Evolutionary conservation across 352 stramenopile genomes (phyloP).

Genomic region (Pythium diclinum): DNA sequence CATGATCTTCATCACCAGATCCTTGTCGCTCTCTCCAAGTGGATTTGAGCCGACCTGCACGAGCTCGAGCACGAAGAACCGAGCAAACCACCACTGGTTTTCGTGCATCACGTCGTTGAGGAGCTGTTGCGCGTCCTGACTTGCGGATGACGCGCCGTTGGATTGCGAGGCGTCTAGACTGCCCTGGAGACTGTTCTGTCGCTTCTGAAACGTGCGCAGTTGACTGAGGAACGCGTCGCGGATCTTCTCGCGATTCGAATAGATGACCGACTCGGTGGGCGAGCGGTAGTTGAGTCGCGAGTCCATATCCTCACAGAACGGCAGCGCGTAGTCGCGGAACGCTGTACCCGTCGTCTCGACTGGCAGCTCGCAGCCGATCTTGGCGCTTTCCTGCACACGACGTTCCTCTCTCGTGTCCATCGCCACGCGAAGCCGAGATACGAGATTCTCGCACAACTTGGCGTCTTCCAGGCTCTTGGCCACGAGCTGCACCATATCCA

Average conservation of each 20-base stretch:
- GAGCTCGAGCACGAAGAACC: slow-evolving; percentile 71
- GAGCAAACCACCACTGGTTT: slow-evolving; percentile 76
- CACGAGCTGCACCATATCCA: slow-evolving; percentile 35
- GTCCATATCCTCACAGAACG: slow-evolving; percentile 67
- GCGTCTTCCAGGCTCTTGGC: slow-evolving; percentile 26
- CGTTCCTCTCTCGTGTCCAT: slow-evolving; percentile 40
- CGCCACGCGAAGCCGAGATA: slow-evolving; percentile 30
- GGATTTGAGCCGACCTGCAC: slow-evolving; percentile 65
- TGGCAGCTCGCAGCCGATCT: slow-evolving; percentile 46
- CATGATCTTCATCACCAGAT: slow-evolving; percentile 71
- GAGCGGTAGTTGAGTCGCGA: slow-evolving; percentile 66
- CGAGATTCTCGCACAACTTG: slow-evolving; percentile 28
- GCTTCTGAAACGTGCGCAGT: slow-evolving; percentile 55
- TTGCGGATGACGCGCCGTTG: slow-evolving; percentile 29
- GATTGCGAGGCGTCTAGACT: slow-evolving; percentile 10
- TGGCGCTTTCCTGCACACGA: slow-evolving; percentile 49
- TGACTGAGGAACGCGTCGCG: slow-evolving; percentile 57
- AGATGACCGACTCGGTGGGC: slow-evolving; percentile 45
- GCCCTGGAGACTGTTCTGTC: slow-evolving; percentile 49
- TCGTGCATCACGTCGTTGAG: slow-evolving; percentile 41
- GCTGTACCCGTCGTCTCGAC: slow-evolving; percentile 50
- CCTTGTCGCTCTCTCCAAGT: slow-evolving; percentile 66
- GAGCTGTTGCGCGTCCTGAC: slow-evolving; percentile 31
- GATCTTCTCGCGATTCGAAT: slow-evolving; percentile 66
- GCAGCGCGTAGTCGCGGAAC: slow-evolving; percentile 51